Evolutionary conservation across 495 filamentous ascomycete species (phyloP).

Genomic region (Annulohypoxylon stygium): DNA sequence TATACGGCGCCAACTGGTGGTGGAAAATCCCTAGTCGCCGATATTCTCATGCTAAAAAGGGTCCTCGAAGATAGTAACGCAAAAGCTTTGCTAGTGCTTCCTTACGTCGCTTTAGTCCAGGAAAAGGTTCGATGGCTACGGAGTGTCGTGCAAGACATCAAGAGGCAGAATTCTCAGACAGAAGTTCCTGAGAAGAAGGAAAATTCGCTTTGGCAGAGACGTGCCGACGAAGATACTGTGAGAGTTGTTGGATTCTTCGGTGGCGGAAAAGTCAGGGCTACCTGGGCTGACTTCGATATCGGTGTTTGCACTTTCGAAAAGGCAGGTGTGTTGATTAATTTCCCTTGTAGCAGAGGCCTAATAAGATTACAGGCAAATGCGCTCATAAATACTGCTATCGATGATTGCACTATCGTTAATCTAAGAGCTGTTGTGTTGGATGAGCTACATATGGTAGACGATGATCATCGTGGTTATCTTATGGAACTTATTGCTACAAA

Average conservation of each 20-base stretch:
- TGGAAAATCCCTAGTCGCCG: constrained; percentile 83
- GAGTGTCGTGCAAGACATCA: constrained; percentile 74
- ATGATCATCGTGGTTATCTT: constrained; percentile 82
- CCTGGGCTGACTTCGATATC: constrained; percentile 83
- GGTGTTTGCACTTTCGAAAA: constrained; percentile 89
- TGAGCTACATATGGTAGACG: constrained; percentile 86
- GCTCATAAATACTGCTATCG: constrained; percentile 81
- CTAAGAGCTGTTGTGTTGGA: constrained; percentile 80
- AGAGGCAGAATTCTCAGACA: constrained; percentile 51
- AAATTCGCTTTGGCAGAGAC: constrained; percentile 54
- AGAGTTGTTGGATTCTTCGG: constrained; percentile 82
- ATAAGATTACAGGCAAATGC: constrained; percentile 73
- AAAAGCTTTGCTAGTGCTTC: constrained; percentile 83
- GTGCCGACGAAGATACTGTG: constrained; percentile 63
- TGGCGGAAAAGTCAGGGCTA: constrained; percentile 72
- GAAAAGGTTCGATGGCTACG: constrained; percentile 85
- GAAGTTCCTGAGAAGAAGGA: constrained; percentile 44
- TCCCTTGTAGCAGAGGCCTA: constrained; percentile 32
- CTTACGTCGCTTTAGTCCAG: constrained; percentile 85
- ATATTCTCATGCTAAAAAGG: constrained; percentile 79
- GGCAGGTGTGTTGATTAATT: constrained; percentile 56
- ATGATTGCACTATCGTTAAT: constrained; percentile 74
- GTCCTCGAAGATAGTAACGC: constrained; percentile 73
- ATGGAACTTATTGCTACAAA: constrained; percentile 87
- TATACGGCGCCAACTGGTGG: constrained; percentile 89